These are phyloP conservation scores for Aspergillus sp. DNA, from an alignment of 2,329 filamentous ascomycete genomes.

Conservation along the genomic window DNA sequence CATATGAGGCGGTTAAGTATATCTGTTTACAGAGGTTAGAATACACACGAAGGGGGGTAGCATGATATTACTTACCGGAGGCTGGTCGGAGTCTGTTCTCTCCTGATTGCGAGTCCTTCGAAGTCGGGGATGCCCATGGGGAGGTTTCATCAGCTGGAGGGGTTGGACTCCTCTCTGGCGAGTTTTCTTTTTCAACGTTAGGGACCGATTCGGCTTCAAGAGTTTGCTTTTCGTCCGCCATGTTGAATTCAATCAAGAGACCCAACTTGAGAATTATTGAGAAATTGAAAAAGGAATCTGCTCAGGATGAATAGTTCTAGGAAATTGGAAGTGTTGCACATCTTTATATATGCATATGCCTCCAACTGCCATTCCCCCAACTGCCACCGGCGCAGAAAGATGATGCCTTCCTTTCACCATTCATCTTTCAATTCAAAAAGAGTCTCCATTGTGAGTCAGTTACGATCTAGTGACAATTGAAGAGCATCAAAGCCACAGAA, in stretches of 20 bases:
- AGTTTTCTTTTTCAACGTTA: neutral
- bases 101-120: constrained; percentile 1
- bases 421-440: neutral
- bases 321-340: neutral
- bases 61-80: constrained; percentile 8
- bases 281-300: neutral
- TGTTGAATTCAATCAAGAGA: neutral
- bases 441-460: neutral
- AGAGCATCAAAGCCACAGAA: neutral
- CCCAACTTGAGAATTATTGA: neutral
- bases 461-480: neutral
- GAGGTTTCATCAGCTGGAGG: neutral
- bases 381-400: neutral
- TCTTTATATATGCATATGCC: neutral
- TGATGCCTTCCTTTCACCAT: neutral
- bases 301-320: neutral
- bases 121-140: neutral
- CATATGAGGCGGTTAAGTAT: constrained; percentile 52
- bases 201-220: neutral
- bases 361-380: no score
- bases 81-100: constrained; percentile 19
- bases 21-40: constrained; percentile 27
- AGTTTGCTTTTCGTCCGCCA: neutral
- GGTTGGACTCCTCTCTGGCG: neutral
- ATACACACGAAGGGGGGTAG: neutral